Conservation (phyloP, 1,284 basidiomycete genomes). For the Cutaneotrichosporon sp. region DNA sequence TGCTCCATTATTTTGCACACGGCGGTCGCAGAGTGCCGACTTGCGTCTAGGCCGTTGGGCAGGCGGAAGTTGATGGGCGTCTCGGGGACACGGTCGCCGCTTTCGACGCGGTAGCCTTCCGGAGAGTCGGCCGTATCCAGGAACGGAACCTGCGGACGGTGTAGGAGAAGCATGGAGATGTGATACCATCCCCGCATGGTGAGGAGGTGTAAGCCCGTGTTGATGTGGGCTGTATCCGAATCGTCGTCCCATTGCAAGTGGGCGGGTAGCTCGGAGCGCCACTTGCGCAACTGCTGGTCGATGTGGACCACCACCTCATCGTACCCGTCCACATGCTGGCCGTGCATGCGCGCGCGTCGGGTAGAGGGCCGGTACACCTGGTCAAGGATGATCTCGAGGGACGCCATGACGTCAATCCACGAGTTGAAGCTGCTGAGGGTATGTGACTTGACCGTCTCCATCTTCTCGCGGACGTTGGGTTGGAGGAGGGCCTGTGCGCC, state of each 20-base stretch:
- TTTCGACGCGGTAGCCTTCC: background rate
- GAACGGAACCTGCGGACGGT: constrained; percentile 26
- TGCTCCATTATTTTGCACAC: constrained; percentile 24
- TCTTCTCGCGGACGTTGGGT: constrained; percentile 13
- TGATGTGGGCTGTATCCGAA: constrained; percentile 16
- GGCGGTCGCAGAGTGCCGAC: constrained; percentile 19
- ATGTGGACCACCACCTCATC: constrained; percentile 24
- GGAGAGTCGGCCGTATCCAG: constrained; percentile 18
- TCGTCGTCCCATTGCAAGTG: constrained; percentile 27
- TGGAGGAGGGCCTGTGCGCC: constrained; percentile 16
- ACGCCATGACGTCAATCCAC: constrained; percentile 25
- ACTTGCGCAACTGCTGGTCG: constrained; percentile 22
- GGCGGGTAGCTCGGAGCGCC: constrained; percentile 18
- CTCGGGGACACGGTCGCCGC: background rate
- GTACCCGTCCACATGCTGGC: constrained; percentile 24
- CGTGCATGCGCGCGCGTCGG: constrained; percentile 26
- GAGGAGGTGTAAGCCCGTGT: constrained; percentile 21
- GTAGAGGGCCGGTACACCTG: constrained; percentile 25
- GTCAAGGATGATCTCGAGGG: constrained; percentile 24
- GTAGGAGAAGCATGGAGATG: constrained; percentile 22
- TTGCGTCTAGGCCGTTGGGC: constrained; percentile 16
- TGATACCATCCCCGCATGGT: constrained; percentile 26
- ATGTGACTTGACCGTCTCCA: constrained; percentile 25
- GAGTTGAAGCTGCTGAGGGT: constrained; percentile 20
- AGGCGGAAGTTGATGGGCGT: constrained; percentile 11